Base-by-base conservation (phyloP, 345 rosid species). In the Syzygium aromaticum region DNA sequence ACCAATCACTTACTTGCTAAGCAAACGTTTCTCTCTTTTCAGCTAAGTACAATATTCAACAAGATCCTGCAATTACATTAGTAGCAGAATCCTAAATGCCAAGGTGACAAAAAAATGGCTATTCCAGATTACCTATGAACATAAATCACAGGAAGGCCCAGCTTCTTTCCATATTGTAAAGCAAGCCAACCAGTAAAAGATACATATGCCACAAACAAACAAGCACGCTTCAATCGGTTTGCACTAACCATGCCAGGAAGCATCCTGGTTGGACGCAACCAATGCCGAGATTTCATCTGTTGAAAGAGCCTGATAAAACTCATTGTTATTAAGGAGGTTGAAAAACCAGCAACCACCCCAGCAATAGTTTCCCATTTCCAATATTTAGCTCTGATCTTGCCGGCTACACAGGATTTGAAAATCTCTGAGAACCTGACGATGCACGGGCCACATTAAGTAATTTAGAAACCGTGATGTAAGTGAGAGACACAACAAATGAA, bases 181-280 rank as follows among this genome's bases (percentile, higher is more conserved):
- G 92, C 91, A 88, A 96, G 89, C 98, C 94, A 96, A 84, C 96
- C 93, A 23, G 91, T 86, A 86, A 93, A 49, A 28, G 93, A 93
- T 53, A 94, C 88, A 92, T 93, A 95, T 14, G 91, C 93, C 82
- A 93, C 86, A 6, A 93, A 89, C 86, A 96, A 93, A 90, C 94
- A 94, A 54, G 88, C 91, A n/a, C 96, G 95, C 90, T 88, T 96
- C 64, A 93, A 85, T 84, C 86, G 83, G 86, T 87, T 64, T 25
- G 77, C 53, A 77, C 86, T 88, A 9, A 84, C 52, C 17, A 23
- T 86, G 84, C 38, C 54, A 61, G 87, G 87, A 53, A 90, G 56
- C 84, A 86, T 59, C 88, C 88, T 87, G 4, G 87, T 87, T 13
- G 46, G 80, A 51, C 21, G 46, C 22, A 51, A 21, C 77, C 86